A percentile compares a stretch with the other conserved stretches of the same genome.
Evolutionary conservation across 176 grass and related monocot species (phyloP).

Genomic region (Sorghum bicolor): DNA sequence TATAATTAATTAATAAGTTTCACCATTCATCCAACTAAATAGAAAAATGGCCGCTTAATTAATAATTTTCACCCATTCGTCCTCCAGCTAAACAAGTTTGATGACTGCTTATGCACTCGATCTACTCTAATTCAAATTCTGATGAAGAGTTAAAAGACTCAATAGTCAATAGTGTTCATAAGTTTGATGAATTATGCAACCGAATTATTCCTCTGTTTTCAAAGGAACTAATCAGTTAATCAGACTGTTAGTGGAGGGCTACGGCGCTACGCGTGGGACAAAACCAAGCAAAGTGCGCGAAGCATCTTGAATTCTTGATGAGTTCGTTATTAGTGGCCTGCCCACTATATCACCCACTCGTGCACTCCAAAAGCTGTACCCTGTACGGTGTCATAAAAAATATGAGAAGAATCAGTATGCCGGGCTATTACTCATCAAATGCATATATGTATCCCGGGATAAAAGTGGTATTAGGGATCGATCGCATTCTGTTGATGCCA

Average conservation of each 20-base stretch:
- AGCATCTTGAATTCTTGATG: not conserved
- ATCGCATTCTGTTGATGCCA: not conserved
- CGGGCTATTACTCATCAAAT: not conserved
- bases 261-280: not conserved
- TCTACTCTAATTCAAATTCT: too few species aligned
- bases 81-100: too few species aligned
- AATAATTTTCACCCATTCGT: too few species aligned
- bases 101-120: too few species aligned
- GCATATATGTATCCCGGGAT: not conserved
- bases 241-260: not conserved
- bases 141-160: too few species aligned
- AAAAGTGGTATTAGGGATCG: not conserved
- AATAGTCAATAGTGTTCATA: too few species aligned
- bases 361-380: slow-evolving; percentile 5
- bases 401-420: not conserved
- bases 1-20: too few species aligned
- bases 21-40: too few species aligned
- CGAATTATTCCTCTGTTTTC: not conserved
- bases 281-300: not conserved
- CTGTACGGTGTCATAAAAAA: not conserved
- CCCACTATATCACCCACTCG: slow-evolving; percentile 12
- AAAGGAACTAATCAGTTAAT: not conserved
- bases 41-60: too few species aligned
- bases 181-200: not conserved
- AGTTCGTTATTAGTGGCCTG: not conserved